phyloP scores from a whole-genome alignment of 768 basidiomycete species.

The Dacryopinax primogenitus region DNA sequence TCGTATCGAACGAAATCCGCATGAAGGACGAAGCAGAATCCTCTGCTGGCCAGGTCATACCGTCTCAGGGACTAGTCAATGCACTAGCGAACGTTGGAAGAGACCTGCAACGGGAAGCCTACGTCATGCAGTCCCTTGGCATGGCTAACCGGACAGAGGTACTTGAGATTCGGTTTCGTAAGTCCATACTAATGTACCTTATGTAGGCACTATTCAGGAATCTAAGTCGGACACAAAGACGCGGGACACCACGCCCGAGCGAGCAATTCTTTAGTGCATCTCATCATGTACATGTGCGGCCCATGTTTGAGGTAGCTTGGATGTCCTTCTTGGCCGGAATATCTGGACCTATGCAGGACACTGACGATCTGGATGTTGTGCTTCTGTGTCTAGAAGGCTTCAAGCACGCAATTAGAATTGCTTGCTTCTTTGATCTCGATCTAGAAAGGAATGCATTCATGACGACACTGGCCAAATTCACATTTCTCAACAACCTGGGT shows the following conservation, averaged over 20 bases:
- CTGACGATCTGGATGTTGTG: conserved; percentile 85
- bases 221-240: conserved; percentile 83
- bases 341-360: conserved; percentile 87
- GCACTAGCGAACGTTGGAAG: conserved; percentile 81
- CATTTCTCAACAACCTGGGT: conserved; percentile 90
- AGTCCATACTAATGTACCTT: not conserved
- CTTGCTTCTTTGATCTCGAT: conserved; percentile 93
- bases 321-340: conserved; percentile 93
- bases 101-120: conserved; percentile 91
- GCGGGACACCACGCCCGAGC: conserved; percentile 51
- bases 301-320: conserved; percentile 99
- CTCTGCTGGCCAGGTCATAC: conserved; percentile 28
- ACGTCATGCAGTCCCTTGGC: conserved; percentile 85
- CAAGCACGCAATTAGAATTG: conserved; percentile 91
- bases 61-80: conserved; percentile 58
- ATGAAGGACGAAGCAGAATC: conserved; percentile 96
- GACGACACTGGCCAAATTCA: conserved; percentile 90
- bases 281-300: conserved; percentile 87
- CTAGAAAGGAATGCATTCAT: conserved; percentile 98
- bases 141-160: conserved; percentile 97
- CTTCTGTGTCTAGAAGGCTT: conserved; percentile 90
- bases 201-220: conserved; percentile 77
- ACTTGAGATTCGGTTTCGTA: conserved; percentile 12
- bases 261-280: conserved; percentile 96
- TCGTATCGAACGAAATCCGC: conserved; percentile 80